Evolutionary conservation across 2,329 filamentous ascomycete genomes (phyloP).

Genomic region (Talaromyces pinophilus): DNA sequence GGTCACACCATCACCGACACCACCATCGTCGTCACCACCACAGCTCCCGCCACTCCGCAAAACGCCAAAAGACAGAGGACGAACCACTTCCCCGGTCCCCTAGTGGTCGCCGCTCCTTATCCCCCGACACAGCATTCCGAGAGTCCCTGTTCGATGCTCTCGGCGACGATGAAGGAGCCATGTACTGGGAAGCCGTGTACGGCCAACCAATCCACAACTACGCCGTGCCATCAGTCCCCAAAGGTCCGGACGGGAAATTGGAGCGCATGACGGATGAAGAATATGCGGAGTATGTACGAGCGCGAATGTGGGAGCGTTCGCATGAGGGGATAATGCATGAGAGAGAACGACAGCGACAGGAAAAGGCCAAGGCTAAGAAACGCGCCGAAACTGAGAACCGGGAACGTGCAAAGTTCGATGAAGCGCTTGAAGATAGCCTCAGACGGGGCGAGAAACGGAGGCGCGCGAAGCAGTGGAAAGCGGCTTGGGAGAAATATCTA

Average conservation of each 20-base stretch:
- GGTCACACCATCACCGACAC: slow-evolving; percentile 21
- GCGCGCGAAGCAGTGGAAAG: slow-evolving; percentile 48
- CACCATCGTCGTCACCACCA: slow-evolving; percentile 30
- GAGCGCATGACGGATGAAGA: slow-evolving; percentile 92
- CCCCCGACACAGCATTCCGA: slow-evolving; percentile 77
- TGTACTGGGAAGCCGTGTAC: slow-evolving; percentile 96
- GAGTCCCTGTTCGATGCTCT: slow-evolving; percentile 96
- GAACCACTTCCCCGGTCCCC: slow-evolving; percentile 13
- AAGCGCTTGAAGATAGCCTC: slow-evolving; percentile 69
- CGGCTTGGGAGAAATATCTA: slow-evolving; percentile 66
- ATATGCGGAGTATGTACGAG: slow-evolving; percentile 81
- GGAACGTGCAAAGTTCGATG: slow-evolving; percentile 51
- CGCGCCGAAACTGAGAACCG: slow-evolving; percentile 37
- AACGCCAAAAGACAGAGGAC: slow-evolving; percentile 31
- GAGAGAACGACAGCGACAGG: slow-evolving; percentile 61
- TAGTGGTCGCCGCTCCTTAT: slow-evolving; percentile 43
- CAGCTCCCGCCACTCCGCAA: slow-evolving; percentile 29
- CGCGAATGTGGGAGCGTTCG: slow-evolving; percentile 94
- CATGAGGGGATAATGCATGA: slow-evolving; percentile 81
- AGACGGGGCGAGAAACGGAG: slow-evolving; percentile 65
- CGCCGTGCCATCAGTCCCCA: slow-evolving; percentile 50
- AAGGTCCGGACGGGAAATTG: slow-evolving; percentile 59
- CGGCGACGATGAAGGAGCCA: slow-evolving; percentile 92
- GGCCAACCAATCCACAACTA: slow-evolving; percentile 91
- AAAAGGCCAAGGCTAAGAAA: slow-evolving; percentile 49